Evolutionary conservation across 108 stramenopile genomes (phyloP).

Genomic region (Skeletonema costatum): DNA sequence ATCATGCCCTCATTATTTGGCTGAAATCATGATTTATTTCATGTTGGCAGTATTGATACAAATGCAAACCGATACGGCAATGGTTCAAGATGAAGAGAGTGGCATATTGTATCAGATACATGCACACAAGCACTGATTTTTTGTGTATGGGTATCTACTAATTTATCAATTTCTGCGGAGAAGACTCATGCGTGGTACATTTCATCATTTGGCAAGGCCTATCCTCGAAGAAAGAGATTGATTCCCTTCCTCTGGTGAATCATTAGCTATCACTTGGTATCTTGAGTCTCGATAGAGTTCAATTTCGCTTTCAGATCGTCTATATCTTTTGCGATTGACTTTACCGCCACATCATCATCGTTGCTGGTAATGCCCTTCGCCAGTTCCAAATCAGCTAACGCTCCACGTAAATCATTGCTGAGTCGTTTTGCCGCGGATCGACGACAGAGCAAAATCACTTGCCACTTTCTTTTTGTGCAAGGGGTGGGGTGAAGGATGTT

Average conservation of each 20-base stretch:
- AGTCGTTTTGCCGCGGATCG: slow-evolving; percentile 26
- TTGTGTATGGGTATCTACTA: slow-evolving; percentile 62
- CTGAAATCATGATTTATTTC: slow-evolving; percentile 73
- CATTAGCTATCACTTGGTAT: no score
- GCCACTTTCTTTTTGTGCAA: slow-evolving; percentile 27
- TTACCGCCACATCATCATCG: background rate
- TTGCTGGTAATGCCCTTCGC: background rate
- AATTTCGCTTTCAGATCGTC: background rate
- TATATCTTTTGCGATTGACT: background rate
- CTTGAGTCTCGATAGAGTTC: background rate
- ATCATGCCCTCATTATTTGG: slow-evolving; percentile 76
- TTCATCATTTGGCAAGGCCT: slow-evolving; percentile 7
- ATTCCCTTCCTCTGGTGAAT: slow-evolving; percentile 32
- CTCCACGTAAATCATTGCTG: slow-evolving; percentile 4
- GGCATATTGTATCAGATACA: background rate
- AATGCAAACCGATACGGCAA: background rate
- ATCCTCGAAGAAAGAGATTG: slow-evolving; percentile 21
- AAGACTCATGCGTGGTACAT: slow-evolving; percentile 63
- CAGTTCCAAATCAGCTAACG: background rate
- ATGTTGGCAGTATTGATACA: slow-evolving; percentile 51
- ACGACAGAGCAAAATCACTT: slow-evolving; percentile 28
- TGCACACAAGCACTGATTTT: slow-evolving; percentile 40
- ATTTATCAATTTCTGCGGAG: slow-evolving; percentile 61
- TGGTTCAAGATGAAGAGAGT: background rate
- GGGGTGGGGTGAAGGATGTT: slow-evolving; percentile 14